Base-by-base conservation (phyloP, 495 filamentous ascomycete species). In the Penicillium herquei region DNA sequence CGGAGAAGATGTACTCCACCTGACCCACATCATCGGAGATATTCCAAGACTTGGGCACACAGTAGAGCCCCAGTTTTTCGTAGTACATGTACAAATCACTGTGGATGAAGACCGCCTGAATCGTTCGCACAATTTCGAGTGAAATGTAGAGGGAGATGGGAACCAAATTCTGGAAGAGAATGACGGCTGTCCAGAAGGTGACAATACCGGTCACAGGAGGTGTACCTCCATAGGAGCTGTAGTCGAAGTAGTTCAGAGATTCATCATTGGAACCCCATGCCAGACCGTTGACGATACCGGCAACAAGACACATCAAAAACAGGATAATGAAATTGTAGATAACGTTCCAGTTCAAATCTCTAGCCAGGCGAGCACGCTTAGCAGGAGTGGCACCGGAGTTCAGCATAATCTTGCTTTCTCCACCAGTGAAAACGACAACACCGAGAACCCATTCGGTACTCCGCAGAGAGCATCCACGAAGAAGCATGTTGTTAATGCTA, bases 1-100 rank as follows among this genome's bases (percentile, higher is more conserved):
- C 95, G 1, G 95, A 98, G 76, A 99, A 99, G 58, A 99, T 96
- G 72, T 98, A 99, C 70, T 99, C 95, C 55, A 99, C 97, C 73
- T 99, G 95, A 9, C 95, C 95, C 33, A 99, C 80, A 62, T 99
- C 95, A 63, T 99, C 95, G 1, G 92, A 96, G 54, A 99, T 97
- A 70, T 98, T 99, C 95, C 95, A 99, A 2, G 94, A 91, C 62
- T 98, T 98, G 11, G 95, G 95, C 6, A 96, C 90, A 68, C 95
- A 99, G 2, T 91, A 90, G 62, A 95, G 90, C 63, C 94, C 92
- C 63, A 98, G 81, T 67, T 84, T 86, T 18, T 92, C 93, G 75
- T 98, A 96, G 70, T 97, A 98, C 93, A 98, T 98, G 61, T 84
- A 83, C 3, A 88, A 73, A 69, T 99, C 95, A 71, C 87, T 96